A percentile compares a stretch with the other conserved stretches of the same genome.
Evolutionary conservation across 495 filamentous ascomycete species (phyloP).

Genomic region (Neurospora sp.): DNA sequence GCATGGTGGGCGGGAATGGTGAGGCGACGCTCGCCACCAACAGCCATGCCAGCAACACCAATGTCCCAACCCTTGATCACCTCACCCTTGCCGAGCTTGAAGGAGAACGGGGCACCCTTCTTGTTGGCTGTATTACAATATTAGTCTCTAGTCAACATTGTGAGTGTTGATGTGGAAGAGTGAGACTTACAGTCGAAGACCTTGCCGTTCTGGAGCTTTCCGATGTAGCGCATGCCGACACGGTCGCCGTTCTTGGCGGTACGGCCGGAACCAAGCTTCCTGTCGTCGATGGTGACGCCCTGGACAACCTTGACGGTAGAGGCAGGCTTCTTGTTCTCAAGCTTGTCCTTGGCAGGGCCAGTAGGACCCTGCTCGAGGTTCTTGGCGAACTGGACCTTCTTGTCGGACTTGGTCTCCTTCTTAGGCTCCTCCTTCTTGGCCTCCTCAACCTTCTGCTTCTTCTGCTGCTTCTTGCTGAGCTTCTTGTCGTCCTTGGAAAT

Average conservation of each 20-base stretch:
- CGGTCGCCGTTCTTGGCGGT: slow-evolving; percentile 76
- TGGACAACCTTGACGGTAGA: slow-evolving; percentile 67
- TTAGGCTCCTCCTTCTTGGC: slow-evolving; percentile 35
- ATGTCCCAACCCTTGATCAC: slow-evolving; percentile 99
- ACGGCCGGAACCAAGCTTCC: slow-evolving; percentile 75
- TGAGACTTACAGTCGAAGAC: slow-evolving; percentile 73
- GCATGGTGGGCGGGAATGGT: slow-evolving; percentile 74
- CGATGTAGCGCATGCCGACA: slow-evolving; percentile 92
- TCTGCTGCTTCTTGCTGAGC: slow-evolving; percentile 92
- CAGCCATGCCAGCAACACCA: slow-evolving; percentile 81
- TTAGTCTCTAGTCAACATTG: slow-evolving; percentile 21
- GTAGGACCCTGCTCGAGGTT: slow-evolving; percentile 95
- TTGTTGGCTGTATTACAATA: slow-evolving; percentile 61
- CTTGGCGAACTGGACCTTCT: slow-evolving; percentile 99
- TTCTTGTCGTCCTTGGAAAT: slow-evolving; percentile 57
- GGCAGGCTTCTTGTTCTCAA: slow-evolving; percentile 32
- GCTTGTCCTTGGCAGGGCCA: slow-evolving; percentile 44
- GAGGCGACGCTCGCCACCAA: slow-evolving; percentile 86
- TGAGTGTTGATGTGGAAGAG: slow-evolving; percentile 1
- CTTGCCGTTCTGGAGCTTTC: slow-evolving; percentile 86
- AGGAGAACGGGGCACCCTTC: slow-evolving; percentile 91
- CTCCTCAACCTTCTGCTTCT: slow-evolving; percentile 83
- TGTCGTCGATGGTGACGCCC: slow-evolving; percentile 89
- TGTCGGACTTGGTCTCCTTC: slow-evolving; percentile 54
- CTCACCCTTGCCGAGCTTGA: slow-evolving; percentile 86